A percentile compares a stretch with the other conserved stretches of the same genome.
phyloP scores from a whole-genome alignment of 2,329 filamentous ascomycete genomes.

The Aspergillus fructus region DNA sequence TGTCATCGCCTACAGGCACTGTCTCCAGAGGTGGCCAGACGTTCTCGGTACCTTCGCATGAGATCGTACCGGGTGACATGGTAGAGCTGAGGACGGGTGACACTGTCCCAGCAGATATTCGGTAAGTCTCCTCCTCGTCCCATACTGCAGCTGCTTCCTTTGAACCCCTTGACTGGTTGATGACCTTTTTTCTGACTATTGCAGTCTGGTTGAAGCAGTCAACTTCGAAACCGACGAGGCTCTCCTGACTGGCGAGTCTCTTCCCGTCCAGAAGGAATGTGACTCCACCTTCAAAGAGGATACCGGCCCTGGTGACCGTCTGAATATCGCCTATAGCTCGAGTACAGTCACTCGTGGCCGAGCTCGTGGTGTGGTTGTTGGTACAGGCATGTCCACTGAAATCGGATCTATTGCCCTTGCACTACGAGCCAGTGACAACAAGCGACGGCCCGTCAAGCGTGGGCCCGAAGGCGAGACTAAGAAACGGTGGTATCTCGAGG shows the following conservation, averaged over 20 bases:
- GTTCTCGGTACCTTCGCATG: conserved; percentile 53
- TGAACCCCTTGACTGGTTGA: too few species aligned
- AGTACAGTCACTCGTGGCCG: conserved; percentile 62
- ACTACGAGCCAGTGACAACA: conserved; percentile 61
- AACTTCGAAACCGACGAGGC: conserved; percentile 75
- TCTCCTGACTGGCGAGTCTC: conserved; percentile 62
- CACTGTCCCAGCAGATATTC: conserved; percentile 60
- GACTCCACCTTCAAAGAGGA: conserved; percentile 47
- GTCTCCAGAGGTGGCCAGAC: conserved; percentile 60
- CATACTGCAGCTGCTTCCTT: too few species aligned
- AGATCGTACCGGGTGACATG: conserved; percentile 64
- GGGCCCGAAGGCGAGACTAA: conserved; percentile 50
- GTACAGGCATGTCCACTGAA: conserved; percentile 63
- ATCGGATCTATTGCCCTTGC: conserved; percentile 64
- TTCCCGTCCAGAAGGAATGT: conserved; percentile 59
- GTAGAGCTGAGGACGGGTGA: conserved; percentile 58
- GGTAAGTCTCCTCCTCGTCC: conserved; percentile 36
- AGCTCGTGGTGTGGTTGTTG: conserved; percentile 59
- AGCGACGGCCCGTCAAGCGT: conserved; percentile 52
- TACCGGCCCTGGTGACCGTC: conserved; percentile 58
- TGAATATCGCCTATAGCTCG: conserved; percentile 63
- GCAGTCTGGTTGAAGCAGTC: conserved; percentile 56
- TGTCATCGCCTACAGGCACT: conserved; percentile 58
- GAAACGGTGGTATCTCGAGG: conserved; percentile 54
- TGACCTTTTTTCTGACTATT: conserved; percentile 32